These are phyloP conservation scores for Dipteronia dyeriana DNA, from an alignment of 345 rosid species.

Conservation along the genomic window DNA sequence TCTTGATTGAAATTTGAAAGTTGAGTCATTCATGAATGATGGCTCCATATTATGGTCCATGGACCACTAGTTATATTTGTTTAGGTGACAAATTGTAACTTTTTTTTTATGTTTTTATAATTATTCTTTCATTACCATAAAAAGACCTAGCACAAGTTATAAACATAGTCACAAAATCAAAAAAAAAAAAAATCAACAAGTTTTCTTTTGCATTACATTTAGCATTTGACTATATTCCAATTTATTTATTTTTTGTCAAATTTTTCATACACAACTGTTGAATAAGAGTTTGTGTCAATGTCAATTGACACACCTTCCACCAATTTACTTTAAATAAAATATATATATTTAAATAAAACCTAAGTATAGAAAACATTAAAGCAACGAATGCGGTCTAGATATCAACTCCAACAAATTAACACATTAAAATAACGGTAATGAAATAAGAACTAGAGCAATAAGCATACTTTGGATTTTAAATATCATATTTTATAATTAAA, in stretches of 20 bases:
- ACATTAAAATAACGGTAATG: no score
- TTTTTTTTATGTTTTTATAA: no score
- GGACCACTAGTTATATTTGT: neutral
- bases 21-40: neutral
- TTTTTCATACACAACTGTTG: no score
- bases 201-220: neutral
- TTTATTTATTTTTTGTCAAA: neutral
- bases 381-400: no score
- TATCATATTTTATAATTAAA: no score
- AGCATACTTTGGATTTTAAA: no score
- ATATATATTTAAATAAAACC: no score
- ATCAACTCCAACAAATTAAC: neutral
- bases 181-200: neutral
- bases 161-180: neutral
- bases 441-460: no score
- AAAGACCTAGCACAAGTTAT: neutral
- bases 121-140: neutral
- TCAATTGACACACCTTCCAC: neutral
- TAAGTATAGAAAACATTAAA: no score
- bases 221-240: neutral
- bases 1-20: neutral
- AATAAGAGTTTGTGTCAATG: neutral
- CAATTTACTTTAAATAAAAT: neutral
- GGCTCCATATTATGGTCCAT: neutral
- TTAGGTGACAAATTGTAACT: no score